Conservation (phyloP, 129 eudicot genomes). For the Lonicera japonica region DNA sequence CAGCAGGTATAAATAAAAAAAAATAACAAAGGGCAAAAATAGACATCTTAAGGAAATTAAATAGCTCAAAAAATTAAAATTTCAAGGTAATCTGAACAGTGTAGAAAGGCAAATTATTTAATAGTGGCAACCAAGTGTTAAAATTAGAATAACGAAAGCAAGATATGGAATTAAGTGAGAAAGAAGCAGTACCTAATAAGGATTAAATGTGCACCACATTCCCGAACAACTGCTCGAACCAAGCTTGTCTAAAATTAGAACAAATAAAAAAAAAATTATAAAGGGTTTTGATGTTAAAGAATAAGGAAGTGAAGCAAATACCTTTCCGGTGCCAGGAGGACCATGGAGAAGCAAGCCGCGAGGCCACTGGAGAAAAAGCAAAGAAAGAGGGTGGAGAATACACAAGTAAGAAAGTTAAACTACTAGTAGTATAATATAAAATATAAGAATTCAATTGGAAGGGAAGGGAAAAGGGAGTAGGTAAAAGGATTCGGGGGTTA, state of each 20-base stretch:
- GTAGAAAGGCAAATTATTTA: no score
- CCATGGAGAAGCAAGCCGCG: slow-evolving; percentile 86
- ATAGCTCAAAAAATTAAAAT: slow-evolving; percentile 6
- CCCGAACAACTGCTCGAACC: slow-evolving; percentile 91
- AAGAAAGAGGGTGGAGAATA: background rate
- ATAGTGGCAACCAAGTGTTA: no score
- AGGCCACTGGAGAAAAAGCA: slow-evolving; percentile 61
- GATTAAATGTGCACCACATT: slow-evolving; percentile 71
- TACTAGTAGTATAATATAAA: no score
- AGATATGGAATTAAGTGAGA: slow-evolving; percentile 9
- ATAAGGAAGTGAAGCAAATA: slow-evolving; percentile 7
- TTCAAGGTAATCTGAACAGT: no score
- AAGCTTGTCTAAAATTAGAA: slow-evolving; percentile 64
- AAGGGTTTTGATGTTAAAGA: background rate
- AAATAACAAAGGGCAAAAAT: background rate
- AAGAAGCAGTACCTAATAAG: slow-evolving; percentile 52
- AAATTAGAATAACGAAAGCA: slow-evolving; percentile 1
- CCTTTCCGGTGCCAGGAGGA: slow-evolving; percentile 99
- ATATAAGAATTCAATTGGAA: no score
- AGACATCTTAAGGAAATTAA: background rate
- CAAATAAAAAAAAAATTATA: slow-evolving; percentile 16
- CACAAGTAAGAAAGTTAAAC: background rate
- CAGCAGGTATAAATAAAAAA: background rate
- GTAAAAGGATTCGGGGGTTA: slow-evolving; percentile 6
- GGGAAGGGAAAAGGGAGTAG: background rate